These are phyloP conservation scores for Globisporangium mamillatum DNA, from an alignment of 352 stramenopile genomes.

Conservation along the genomic window DNA sequence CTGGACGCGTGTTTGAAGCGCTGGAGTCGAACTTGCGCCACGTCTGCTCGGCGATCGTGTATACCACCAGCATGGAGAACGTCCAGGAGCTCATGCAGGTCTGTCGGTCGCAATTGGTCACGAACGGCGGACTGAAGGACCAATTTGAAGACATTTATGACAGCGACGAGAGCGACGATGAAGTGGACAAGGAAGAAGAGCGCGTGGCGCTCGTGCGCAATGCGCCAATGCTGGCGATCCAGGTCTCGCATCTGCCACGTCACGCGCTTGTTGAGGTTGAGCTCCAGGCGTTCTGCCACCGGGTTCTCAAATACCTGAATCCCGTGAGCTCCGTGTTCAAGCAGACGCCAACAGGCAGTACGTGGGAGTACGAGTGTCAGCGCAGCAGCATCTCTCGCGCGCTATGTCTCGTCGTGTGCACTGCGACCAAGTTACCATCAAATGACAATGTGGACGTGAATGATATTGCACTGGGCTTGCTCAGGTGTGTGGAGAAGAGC, in stretches of 20 bases:
- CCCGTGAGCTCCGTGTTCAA: constrained; percentile 21
- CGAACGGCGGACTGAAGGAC: constrained; percentile 55
- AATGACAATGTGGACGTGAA: constrained; percentile 18
- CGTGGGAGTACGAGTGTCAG: constrained; percentile 27
- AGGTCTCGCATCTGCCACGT: constrained; percentile 68
- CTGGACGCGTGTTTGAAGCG: constrained; percentile 61
- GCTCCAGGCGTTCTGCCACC: constrained; percentile 69
- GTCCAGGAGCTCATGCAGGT: constrained; percentile 12
- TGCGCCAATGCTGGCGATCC: constrained; percentile 56
- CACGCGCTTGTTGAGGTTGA: constrained; percentile 75
- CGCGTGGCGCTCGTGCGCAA: constrained; percentile 41
- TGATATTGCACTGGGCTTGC: constrained; percentile 19
- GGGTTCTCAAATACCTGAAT: constrained; percentile 49
- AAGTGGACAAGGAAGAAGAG: constrained; percentile 59
- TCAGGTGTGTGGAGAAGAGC: constrained; percentile 20
- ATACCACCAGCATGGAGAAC: constrained; percentile 28
- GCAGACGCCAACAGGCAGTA: neutral
- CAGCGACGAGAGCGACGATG: constrained; percentile 75
- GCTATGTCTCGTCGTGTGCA: constrained; percentile 51
- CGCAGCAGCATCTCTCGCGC: constrained; percentile 37
- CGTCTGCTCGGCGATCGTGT: constrained; percentile 63
- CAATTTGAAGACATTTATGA: constrained; percentile 53
- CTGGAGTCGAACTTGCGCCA: constrained; percentile 81
- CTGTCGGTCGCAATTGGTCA: constrained; percentile 25
- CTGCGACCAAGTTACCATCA: constrained; percentile 15